Evolutionary conservation across 208 protist species (phyloP), one percentile per base, ranked within the genome.

Genomic region (Wallacemonas sp.): DNA sequence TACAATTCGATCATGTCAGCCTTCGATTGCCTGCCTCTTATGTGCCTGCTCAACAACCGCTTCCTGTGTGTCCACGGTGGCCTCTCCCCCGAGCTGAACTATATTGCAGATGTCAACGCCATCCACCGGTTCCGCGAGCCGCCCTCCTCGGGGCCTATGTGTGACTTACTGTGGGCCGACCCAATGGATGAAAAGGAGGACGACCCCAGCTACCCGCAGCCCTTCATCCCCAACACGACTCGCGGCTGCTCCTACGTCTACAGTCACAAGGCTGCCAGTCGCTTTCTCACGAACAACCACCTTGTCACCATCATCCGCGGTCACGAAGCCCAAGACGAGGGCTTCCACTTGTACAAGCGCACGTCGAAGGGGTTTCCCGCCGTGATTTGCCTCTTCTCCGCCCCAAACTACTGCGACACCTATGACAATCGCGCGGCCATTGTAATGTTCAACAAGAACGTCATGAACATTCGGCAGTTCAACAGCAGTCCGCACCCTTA

Each of bases 391-490:
- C 70, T 99, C 54, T 99, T 99, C 62, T 98, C 94, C 28, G 97
- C 97, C 2, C 97, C 97, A 11, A 99, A 99, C 76, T 99, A 99
- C 80, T 97, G 97, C 54, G 98, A 99, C 73, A 95, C 95, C 22
- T 99, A 99, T 78, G 86, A 97, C 67, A 99, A 99, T 80, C 97
- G 97, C 38, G 97, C 81, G 21, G 96, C 96, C 8, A 72, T 98
- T 31, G 66, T 98, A 42, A 75, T 88, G 66, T 91, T 99, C 68
- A 84, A 98, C 51, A 91, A 96, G 49, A 97, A 95, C 38, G 68
- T 98, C 17, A 96, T 99, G 89, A 99, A 98, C 70, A 99, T 99
- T 66, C 84, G 96, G 14, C 97, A 99, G 83, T 99, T 99, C 76
- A 97, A 96, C 56, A 88, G 77, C 58, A 88, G 80, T 47, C 91